These are phyloP conservation scores for Oryza australiensis DNA, from an alignment of 176 grass and related monocot genomes.

Conservation along the genomic window DNA sequence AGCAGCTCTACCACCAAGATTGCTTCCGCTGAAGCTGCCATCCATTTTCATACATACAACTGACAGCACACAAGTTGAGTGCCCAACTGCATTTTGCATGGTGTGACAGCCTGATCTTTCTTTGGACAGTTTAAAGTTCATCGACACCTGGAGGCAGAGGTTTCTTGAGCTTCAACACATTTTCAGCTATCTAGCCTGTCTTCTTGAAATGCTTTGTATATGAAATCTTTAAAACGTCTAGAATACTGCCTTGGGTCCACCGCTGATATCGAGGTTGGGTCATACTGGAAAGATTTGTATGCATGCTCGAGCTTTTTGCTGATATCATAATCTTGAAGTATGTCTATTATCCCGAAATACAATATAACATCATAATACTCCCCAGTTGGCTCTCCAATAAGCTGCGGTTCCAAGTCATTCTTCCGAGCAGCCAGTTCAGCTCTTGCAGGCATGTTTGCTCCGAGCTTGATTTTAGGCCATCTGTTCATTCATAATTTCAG, in stretches of 20 bases:
- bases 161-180: neutral
- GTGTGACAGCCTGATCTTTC: neutral
- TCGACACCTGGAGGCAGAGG: constrained; percentile 10
- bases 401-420: constrained; percentile 48
- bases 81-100: constrained; percentile 25
- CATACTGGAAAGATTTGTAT: constrained; percentile 87
- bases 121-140: constrained; percentile 26
- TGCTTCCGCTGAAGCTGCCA: constrained; percentile 23
- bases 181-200: constrained; percentile 48
- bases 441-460: constrained; percentile 64
- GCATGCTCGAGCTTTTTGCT: constrained; percentile 95
- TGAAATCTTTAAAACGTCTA: constrained; percentile 80
- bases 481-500: constrained; percentile 44
- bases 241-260: constrained; percentile 83
- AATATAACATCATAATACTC: constrained; percentile 68
- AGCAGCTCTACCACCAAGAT: constrained; percentile 28
- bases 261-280: constrained; percentile 78
- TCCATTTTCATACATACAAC: constrained; percentile 20
- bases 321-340: constrained; percentile 96
- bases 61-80: neutral
- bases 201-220: constrained; percentile 79
- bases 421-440: constrained; percentile 59
- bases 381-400: constrained; percentile 70
- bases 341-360: constrained; percentile 93
- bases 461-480: constrained; percentile 56